Conservation (phyloP, 2,329 filamentous ascomycete genomes). For the Phoma sp. region DNA sequence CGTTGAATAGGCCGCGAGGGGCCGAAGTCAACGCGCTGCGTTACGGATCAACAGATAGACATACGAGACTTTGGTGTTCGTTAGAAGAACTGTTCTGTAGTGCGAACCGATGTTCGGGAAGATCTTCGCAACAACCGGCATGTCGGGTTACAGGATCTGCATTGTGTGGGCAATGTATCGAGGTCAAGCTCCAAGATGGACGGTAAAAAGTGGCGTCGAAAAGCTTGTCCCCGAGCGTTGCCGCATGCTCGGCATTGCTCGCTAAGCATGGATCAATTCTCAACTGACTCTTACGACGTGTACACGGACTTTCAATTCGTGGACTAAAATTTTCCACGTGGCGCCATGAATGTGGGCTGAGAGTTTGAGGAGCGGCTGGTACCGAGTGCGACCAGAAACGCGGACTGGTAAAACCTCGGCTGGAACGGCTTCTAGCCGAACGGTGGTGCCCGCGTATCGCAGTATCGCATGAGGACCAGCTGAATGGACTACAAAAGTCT, state of each 20-base stretch:
- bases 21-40: background rate
- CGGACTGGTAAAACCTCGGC: too few species aligned
- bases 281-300: background rate
- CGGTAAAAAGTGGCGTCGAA: slow-evolving; percentile 6
- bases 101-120: background rate
- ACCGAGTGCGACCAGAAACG: too few species aligned
- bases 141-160: slow-evolving; percentile 5
- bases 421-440: too few species aligned
- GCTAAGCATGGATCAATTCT: background rate
- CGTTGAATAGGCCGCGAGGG: background rate
- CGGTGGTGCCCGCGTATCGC: too few species aligned
- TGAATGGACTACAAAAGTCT: too few species aligned
- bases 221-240: slow-evolving; percentile 8
- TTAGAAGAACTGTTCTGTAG: background rate
- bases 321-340: background rate
- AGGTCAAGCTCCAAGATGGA: slow-evolving; percentile 1
- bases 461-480: too few species aligned
- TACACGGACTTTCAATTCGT: background rate
- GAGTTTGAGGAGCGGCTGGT: too few species aligned
- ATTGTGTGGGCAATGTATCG: background rate
- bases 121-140: background rate
- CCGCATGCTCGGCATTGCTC: too few species aligned
- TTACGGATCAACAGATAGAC: too few species aligned
- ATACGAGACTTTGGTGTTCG: too few species aligned
- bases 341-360: background rate